phyloP scores from a whole-genome alignment of 257 asterid genomes.

The Solanum neorickii region DNA sequence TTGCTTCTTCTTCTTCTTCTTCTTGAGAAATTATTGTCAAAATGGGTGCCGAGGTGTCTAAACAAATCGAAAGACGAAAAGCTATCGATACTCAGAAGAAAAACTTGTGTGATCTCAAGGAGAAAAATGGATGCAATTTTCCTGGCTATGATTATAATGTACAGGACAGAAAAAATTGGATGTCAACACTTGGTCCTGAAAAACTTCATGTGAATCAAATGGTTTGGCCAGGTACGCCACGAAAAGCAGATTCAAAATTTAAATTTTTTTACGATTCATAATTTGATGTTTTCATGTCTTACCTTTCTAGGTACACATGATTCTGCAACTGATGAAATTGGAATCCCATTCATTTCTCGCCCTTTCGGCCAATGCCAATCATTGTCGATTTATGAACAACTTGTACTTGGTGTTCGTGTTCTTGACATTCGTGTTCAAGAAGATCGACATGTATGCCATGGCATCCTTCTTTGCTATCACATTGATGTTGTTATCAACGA shows the following conservation, averaged over 20 bases:
- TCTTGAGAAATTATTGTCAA: not conserved
- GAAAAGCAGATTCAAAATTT: conserved; percentile 13
- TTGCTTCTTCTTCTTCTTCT: not conserved
- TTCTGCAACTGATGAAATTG: conserved; percentile 80
- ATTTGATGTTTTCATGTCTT: not conserved
- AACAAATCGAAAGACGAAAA: conserved; percentile 50
- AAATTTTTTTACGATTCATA: not conserved
- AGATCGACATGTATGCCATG: conserved; percentile 70
- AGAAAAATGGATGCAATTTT: conserved; percentile 30
- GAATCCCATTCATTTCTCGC: conserved; percentile 54
- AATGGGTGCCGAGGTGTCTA: conserved; percentile 60
- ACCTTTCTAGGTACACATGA: conserved; percentile 56
- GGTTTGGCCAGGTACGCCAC: conserved; percentile 80
- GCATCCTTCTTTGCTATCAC: conserved; percentile 44
- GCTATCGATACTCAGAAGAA: conserved; percentile 45
- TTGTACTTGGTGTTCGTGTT: conserved; percentile 48
- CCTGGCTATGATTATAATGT: conserved; percentile 69
- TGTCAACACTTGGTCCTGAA: conserved; percentile 46
- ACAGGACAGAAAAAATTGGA: conserved; percentile 64
- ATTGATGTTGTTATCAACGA: conserved; percentile 59
- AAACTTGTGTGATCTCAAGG: conserved; percentile 30
- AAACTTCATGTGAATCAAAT: conserved; percentile 46
- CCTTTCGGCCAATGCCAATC: conserved; percentile 83
- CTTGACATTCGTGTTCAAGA: conserved; percentile 75
- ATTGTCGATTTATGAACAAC: conserved; percentile 64